A percentile compares a stretch with the other conserved stretches of the same genome.
Evolutionary conservation across 1,284 basidiomycete species (phyloP).

Genomic region (Leccinum fuscescens): DNA sequence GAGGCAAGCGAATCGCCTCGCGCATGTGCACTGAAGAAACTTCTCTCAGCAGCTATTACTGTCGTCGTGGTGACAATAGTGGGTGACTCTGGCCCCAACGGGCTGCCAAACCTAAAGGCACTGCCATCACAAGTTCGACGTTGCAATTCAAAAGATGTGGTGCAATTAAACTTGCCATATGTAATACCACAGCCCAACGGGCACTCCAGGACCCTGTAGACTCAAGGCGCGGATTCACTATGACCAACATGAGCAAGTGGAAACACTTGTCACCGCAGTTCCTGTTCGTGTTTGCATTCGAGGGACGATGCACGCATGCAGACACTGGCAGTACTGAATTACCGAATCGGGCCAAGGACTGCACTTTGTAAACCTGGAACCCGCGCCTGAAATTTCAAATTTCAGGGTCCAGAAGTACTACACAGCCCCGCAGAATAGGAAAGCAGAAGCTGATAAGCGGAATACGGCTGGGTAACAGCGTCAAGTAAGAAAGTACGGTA

Average conservation of each 20-base stretch:
- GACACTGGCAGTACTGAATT: too few relatives aligned
- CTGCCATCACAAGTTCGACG: conserved; percentile 35
- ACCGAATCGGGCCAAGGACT: too few relatives aligned
- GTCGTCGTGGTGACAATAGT: conserved; percentile 46
- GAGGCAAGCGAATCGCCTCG: conserved; percentile 74
- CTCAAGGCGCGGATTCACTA: too few relatives aligned
- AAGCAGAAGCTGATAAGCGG: neutral
- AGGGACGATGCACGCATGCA: too few relatives aligned
- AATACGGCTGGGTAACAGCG: neutral
- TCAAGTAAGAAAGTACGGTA: neutral
- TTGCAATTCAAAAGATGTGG: neutral
- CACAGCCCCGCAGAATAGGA: neutral
- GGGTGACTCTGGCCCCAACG: conserved; percentile 65
- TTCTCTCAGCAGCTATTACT: conserved; percentile 50
- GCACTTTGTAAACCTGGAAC: too few relatives aligned
- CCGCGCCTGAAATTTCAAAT: too few relatives aligned
- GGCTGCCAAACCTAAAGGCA: conserved; percentile 38
- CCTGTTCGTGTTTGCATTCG: too few relatives aligned
- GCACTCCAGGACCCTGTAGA: too few relatives aligned
- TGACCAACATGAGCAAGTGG: too few relatives aligned
- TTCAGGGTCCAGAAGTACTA: too few relatives aligned
- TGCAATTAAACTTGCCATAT: conserved; percentile 3
- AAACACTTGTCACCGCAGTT: too few relatives aligned
- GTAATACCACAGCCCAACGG: too few relatives aligned
- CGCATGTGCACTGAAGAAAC: conserved; percentile 59